Percentiles rank a stretch among this genome's conserved stretches.
Evolutionary conservation across 108 stramenopile species (phyloP).

Genomic region (Mediolabrus comicus): DNA sequence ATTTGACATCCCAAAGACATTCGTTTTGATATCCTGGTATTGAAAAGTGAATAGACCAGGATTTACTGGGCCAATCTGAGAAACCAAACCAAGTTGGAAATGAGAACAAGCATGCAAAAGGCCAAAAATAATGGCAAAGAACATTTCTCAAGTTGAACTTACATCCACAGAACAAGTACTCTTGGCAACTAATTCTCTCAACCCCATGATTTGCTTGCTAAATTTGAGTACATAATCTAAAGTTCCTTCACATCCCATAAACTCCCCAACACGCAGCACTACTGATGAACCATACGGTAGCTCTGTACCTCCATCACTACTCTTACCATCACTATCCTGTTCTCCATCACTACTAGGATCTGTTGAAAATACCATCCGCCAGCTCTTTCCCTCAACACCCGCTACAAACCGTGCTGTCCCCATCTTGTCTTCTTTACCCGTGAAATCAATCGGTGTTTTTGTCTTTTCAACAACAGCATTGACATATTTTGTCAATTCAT

Average conservation of each 20-base stretch:
- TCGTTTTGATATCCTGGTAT: conserved; percentile 69
- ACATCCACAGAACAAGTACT: conserved; percentile 63
- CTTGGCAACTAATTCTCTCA: conserved; percentile 61
- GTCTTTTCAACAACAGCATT: conserved; percentile 39
- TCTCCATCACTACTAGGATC: conserved; percentile 4
- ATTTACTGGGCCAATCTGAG: conserved; percentile 46
- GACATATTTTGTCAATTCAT: conserved; percentile 60
- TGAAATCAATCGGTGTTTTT: conserved; percentile 46
- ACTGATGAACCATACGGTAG: conserved; percentile 66
- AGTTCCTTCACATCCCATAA: conserved; percentile 43
- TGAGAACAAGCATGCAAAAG: neutral
- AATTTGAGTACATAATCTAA: conserved; percentile 70
- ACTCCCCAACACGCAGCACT: conserved; percentile 39
- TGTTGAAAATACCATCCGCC: conserved; percentile 68
- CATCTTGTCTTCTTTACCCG: conserved; percentile 18
- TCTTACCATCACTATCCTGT: neutral
- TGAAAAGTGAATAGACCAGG: conserved; percentile 62
- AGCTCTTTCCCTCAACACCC: conserved; percentile 46
- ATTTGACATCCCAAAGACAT: conserved; percentile 67
- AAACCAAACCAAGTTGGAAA: neutral
- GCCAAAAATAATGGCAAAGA: neutral
- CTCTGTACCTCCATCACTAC: conserved; percentile 22
- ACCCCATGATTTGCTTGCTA: conserved; percentile 54
- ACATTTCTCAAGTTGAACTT: conserved; percentile 22
- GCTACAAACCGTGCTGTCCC: conserved; percentile 39